phyloP scores from a whole-genome alignment of 768 basidiomycete genomes.

The Phaeotremella fagi region DNA sequence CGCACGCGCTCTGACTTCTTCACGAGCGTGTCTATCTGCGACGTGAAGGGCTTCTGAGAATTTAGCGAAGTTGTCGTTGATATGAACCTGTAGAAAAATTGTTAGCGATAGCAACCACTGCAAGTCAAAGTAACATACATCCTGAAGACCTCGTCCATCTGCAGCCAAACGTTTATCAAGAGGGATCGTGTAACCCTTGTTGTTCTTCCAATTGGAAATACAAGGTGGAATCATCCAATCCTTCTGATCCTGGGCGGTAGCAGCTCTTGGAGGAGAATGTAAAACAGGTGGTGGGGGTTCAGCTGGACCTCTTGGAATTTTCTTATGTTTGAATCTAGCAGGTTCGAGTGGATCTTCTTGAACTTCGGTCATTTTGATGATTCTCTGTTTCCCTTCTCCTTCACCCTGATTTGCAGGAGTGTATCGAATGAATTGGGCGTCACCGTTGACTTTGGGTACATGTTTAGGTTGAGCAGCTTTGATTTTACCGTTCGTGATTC shows the following conservation, averaged over 20 bases:
- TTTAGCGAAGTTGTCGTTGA: conserved; percentile 98
- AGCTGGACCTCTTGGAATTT: conserved; percentile 93
- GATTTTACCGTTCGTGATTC: conserved; percentile 90
- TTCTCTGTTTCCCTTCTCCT: conserved; percentile 73
- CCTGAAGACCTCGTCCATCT: conserved; percentile 95
- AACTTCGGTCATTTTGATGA: conserved; percentile 98
- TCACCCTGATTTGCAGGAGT: conserved; percentile 87
- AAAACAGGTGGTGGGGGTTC: conserved; percentile 95
- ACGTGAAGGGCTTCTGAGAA: conserved; percentile 94
- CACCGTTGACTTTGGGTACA: conserved; percentile 75
- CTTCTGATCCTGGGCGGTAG: conserved; percentile 94
- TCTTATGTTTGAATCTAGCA: conserved; percentile 96
- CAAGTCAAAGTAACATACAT: conserved; percentile 56
- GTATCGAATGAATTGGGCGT: conserved; percentile 88
- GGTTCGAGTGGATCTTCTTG: conserved; percentile 97
- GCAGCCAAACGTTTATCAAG: conserved; percentile 96
- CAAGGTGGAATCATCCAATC: conserved; percentile 99
- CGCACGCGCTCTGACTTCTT: conserved; percentile 92
- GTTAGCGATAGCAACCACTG: background rate
- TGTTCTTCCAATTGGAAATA: conserved; percentile 99
- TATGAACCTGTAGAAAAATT: conserved; percentile 66
- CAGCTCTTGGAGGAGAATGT: conserved; percentile 90
- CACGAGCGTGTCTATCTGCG: conserved; percentile 93
- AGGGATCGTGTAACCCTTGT: conserved; percentile 99
- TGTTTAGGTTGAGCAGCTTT: conserved; percentile 98